Percentiles rank a stretch among this genome's conserved stretches.
Conservation (phyloP, 176 grass and related monocot species). For the Saccharum spontaneum region DNA sequence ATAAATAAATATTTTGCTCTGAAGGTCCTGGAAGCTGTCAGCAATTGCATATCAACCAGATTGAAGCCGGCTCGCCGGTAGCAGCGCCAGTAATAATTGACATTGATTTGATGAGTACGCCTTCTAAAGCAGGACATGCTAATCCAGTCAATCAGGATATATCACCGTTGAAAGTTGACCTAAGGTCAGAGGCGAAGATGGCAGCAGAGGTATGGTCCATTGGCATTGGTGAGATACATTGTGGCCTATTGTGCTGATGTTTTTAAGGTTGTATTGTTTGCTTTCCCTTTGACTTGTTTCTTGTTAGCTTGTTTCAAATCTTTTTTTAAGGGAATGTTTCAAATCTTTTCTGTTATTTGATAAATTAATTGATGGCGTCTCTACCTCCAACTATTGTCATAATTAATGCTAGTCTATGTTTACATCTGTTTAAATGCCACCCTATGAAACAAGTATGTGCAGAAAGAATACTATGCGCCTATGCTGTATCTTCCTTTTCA, state of each 20-base stretch:
- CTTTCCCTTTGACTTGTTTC: conserved; percentile 26
- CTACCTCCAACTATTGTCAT: not conserved
- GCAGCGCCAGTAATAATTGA: conserved; percentile 21
- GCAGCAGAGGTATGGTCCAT: conserved; percentile 57
- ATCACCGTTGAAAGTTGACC: conserved; percentile 45
- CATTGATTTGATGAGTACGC: conserved; percentile 25
- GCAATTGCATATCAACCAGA: conserved; percentile 26
- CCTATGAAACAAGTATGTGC: not conserved
- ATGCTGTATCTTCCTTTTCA: not conserved
- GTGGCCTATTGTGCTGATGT: conserved; percentile 2
- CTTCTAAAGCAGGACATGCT: conserved; percentile 31
- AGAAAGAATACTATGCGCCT: not conserved
- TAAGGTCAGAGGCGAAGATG: conserved; percentile 71
- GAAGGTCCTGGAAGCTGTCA: conserved; percentile 41
- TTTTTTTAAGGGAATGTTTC: not conserved
- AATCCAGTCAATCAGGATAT: conserved; percentile 45
- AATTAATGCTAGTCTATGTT: not conserved
- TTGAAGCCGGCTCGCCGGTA: conserved; percentile 30
- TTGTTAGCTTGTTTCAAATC: not conserved
- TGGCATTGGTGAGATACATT: not conserved
- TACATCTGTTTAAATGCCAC: conserved; percentile 14
- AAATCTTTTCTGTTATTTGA: conserved; percentile 1
- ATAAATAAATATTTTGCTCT: not conserved
- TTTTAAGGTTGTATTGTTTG: not conserved
- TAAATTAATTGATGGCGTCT: not conserved